Evolutionary conservation across 2,329 filamentous ascomycete genomes (phyloP).

Genomic region (Blastomyces gilchristii): DNA sequence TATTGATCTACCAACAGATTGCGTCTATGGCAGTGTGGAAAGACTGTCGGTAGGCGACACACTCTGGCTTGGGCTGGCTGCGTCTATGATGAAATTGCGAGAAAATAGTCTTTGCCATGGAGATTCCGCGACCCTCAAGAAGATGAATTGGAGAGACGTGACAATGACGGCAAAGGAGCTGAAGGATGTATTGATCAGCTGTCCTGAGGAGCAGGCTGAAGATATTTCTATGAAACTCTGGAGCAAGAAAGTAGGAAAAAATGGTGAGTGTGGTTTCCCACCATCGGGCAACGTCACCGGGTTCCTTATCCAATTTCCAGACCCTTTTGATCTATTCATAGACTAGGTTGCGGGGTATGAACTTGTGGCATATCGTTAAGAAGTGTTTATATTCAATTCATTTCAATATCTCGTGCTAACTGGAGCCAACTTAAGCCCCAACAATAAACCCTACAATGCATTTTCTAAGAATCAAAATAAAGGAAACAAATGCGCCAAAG

Average conservation of each 20-base stretch:
- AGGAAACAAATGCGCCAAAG: not conserved
- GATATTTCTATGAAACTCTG: slow-evolving; percentile 10
- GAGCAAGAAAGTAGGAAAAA: not conserved
- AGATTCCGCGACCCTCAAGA: not conserved
- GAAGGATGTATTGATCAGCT: not conserved
- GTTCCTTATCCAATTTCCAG: not conserved
- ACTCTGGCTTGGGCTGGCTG: too few species aligned
- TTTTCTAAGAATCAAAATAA: not conserved
- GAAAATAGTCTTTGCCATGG: too few species aligned
- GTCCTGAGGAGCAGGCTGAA: slow-evolving; percentile 11
- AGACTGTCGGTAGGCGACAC: too few species aligned
- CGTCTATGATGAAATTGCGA: too few species aligned
- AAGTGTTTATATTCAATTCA: not conserved
- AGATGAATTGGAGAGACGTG: not conserved
- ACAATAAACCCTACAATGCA: not conserved
- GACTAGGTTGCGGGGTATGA: not conserved
- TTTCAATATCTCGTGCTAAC: not conserved
- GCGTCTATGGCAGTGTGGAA: too few species aligned
- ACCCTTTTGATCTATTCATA: not conserved
- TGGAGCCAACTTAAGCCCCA: not conserved
- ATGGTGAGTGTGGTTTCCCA: not conserved
- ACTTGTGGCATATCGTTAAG: not conserved
- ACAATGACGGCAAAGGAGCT: not conserved
- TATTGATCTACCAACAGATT: too few species aligned
- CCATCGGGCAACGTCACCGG: not conserved